Percentiles rank a stretch among this genome's conserved stretches.
Evolutionary conservation across 768 basidiomycete genomes (phyloP).

Genomic region (Galerina marginata): DNA sequence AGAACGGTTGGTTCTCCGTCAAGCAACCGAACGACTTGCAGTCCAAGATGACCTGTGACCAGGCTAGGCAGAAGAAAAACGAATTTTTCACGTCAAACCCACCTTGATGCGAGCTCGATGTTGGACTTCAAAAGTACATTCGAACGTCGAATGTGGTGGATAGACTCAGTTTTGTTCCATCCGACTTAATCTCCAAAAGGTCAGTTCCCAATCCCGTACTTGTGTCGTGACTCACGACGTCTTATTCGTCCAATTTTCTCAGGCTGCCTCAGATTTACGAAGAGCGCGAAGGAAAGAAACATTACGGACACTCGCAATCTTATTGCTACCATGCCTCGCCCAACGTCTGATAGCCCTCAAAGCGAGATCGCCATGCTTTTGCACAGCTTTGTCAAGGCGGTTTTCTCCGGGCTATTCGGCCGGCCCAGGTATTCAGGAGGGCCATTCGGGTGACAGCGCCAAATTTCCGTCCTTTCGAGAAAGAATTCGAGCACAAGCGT

Average conservation of each 20-base stretch:
- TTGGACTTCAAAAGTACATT: constrained; percentile 53
- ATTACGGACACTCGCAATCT: constrained; percentile 43
- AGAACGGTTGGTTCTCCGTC: constrained; percentile 65
- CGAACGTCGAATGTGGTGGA: constrained; percentile 62
- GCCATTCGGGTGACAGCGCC: constrained; percentile 61
- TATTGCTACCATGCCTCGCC: constrained; percentile 45
- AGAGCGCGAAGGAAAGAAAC: constrained; percentile 55
- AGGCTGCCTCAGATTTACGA: constrained; percentile 70
- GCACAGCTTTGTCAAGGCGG: constrained; percentile 52
- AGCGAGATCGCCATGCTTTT: constrained; percentile 60
- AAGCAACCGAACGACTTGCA: constrained; percentile 59
- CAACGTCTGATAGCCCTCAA: constrained; percentile 59
- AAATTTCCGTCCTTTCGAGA: constrained; percentile 56
- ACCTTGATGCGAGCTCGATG: constrained; percentile 62
- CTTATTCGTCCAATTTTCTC: constrained; percentile 10
- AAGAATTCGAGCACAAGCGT: constrained; percentile 9
- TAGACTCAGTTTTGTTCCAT: constrained; percentile 62
- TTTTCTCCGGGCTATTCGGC: constrained; percentile 60
- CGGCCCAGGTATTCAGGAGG: constrained; percentile 49
- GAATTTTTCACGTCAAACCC: constrained; percentile 56
- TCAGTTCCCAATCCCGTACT: constrained; percentile 30
- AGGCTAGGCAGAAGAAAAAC: constrained; percentile 62
- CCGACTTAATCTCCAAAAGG: constrained; percentile 67
- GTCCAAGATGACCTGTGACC: constrained; percentile 58
- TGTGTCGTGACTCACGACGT: background rate